These are phyloP conservation scores for Saccharomycopsis oosterbeekiorum DNA, from an alignment of 805 yeast species.

Conservation along the genomic window DNA sequence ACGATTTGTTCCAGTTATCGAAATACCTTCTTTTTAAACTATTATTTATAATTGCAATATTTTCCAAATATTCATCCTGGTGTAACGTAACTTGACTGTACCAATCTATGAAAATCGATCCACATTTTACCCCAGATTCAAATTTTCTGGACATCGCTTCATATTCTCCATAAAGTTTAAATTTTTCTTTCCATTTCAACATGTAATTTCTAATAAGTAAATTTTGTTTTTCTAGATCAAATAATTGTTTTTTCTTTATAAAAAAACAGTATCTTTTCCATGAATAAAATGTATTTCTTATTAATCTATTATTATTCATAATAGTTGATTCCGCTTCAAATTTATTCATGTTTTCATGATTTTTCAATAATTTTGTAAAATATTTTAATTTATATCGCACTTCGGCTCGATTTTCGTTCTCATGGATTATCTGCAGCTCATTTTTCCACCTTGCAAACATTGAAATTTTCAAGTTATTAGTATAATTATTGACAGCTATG, in stretches of 20 bases:
- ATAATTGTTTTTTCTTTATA: background rate
- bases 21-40: slow-evolving; percentile 6
- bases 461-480: background rate
- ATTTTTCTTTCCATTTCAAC: background rate
- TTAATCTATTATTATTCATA: background rate
- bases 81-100: background rate
- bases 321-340: background rate
- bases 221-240: background rate
- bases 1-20: slow-evolving; percentile 3
- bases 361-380: background rate
- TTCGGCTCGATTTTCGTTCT: background rate
- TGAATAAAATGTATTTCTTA: background rate
- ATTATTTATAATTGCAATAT: background rate
- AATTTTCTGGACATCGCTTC: background rate
- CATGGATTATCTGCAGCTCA: background rate
- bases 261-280: background rate
- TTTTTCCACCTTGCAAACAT: background rate
- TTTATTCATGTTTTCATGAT: background rate
- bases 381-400: background rate
- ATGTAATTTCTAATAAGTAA: background rate
- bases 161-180: background rate
- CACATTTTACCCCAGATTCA: slow-evolving; percentile 4
- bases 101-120: slow-evolving; percentile 9
- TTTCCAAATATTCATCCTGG: background rate
- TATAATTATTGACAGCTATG: background rate